Conservation (phyloP, 495 filamentous ascomycete genomes). For the Daldinia grandis region DNA sequence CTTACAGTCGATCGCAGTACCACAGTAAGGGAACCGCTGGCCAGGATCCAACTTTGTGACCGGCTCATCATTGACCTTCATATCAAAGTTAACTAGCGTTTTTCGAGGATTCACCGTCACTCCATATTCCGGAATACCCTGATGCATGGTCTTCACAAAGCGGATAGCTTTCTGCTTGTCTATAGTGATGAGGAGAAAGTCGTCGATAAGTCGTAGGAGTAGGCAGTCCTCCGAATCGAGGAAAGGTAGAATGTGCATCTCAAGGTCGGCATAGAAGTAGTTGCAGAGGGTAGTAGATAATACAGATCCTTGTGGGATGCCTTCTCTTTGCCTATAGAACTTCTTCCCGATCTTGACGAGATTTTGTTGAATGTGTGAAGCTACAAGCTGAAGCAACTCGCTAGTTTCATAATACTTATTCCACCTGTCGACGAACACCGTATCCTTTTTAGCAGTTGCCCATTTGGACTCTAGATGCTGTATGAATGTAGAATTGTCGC, state of each 20-base stretch:
- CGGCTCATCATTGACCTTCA: conserved; percentile 62
- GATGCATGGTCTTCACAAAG: conserved; percentile 82
- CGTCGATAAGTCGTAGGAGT: conserved; percentile 85
- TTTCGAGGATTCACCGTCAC: conserved; percentile 80
- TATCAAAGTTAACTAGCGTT: conserved; percentile 84
- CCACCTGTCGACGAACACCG: conserved; percentile 77
- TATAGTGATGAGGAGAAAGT: conserved; percentile 88
- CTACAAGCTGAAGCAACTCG: conserved; percentile 72
- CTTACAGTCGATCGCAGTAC: conserved; percentile 74
- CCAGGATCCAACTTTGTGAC: conserved; percentile 61
- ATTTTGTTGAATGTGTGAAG: conserved; percentile 81
- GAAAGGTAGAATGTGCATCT: conserved; percentile 73
- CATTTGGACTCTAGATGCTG: conserved; percentile 61
- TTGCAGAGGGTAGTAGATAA: conserved; percentile 89
- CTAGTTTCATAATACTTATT: conserved; percentile 62
- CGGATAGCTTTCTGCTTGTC: conserved; percentile 66
- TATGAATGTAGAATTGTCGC: conserved; percentile 62
- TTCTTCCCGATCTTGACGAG: conserved; percentile 89
- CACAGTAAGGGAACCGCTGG: conserved; percentile 84
- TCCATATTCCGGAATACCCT: conserved; percentile 79
- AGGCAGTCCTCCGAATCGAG: conserved; percentile 65
- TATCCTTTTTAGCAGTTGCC: conserved; percentile 62
- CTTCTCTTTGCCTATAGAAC: conserved; percentile 85
- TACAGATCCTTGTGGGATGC: conserved; percentile 93
- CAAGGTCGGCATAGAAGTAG: conserved; percentile 91